Conservation (phyloP, 305 asterid species). For the Solanum hybrid region DNA sequence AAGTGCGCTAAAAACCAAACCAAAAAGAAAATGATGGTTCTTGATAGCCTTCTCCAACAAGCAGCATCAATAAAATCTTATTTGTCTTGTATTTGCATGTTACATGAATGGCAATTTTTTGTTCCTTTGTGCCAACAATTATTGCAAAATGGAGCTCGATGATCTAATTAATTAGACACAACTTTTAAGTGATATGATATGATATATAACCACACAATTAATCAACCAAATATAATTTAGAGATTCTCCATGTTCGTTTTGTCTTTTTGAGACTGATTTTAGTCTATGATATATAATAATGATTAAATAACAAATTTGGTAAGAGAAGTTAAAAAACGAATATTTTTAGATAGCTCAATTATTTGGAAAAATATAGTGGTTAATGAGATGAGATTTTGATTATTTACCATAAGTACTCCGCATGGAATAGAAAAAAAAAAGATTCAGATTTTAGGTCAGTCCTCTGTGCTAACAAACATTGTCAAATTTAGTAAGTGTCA, state of each 20-base stretch:
- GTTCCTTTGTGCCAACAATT: neutral
- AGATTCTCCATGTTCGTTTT: neutral
- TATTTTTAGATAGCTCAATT: neutral
- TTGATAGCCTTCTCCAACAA: neutral
- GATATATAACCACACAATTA: neutral
- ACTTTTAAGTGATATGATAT: neutral
- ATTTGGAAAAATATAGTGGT: neutral
- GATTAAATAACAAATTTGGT: neutral
- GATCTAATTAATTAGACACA: neutral
- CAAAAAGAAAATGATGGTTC: neutral
- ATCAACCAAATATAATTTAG: neutral
- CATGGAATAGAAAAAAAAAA: neutral
- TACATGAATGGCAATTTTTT: neutral
- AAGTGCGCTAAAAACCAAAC: rapidly evolving
- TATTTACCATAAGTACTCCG: neutral
- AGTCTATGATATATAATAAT: neutral
- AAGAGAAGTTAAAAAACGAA: neutral
- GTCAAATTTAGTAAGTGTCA: neutral
- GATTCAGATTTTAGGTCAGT: neutral
- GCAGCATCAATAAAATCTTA: neutral
- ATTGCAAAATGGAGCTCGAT: neutral
- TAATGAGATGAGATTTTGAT: neutral
- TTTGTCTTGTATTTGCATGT: neutral
- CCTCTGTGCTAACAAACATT: neutral
- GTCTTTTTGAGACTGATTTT: neutral